Evolutionary conservation across 371 early-diverging fungal genomes (phyloP).

Genomic region (Catenaria anguillulae): DNA sequence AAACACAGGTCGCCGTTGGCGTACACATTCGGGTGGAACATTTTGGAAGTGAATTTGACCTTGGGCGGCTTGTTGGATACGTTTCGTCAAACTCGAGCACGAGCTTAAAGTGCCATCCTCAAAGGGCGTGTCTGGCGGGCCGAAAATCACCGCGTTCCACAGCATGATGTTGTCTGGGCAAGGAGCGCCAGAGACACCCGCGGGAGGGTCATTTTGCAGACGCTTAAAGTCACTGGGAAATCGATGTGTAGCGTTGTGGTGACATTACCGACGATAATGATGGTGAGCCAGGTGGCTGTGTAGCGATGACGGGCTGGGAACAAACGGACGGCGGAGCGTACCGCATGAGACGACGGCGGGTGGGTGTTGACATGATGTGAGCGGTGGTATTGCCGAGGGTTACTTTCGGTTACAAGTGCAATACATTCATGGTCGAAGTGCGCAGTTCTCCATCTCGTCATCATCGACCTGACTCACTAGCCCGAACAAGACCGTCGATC

Average conservation of each 20-base stretch:
- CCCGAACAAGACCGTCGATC: too few species aligned
- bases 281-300: neutral
- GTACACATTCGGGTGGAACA: slow-evolving; percentile 99
- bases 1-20: slow-evolving; percentile 97
- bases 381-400: too few species aligned
- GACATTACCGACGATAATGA: slow-evolving; percentile 24
- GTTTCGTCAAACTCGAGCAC: slow-evolving; percentile 91
- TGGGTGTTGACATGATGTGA: slow-evolving; percentile 65
- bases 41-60: slow-evolving; percentile 88
- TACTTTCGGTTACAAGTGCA: too few species aligned
- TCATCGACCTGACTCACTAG: too few species aligned
- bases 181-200: slow-evolving; percentile 59
- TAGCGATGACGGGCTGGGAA: neutral
- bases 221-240: slow-evolving; percentile 93
- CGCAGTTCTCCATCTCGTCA: too few species aligned
- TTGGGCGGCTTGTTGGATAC: slow-evolving; percentile 97
- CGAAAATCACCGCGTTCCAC: slow-evolving; percentile 98
- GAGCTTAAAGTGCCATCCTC: slow-evolving; percentile 99
- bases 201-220: slow-evolving; percentile 88
- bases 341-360: slow-evolving; percentile 72
- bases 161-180: slow-evolving; percentile 86
- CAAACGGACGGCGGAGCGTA: too few species aligned
- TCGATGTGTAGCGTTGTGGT: too few species aligned
- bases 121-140: slow-evolving; percentile 95
- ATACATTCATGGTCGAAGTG: too few species aligned